Evolutionary conservation across 2,329 filamentous ascomycete genomes (phyloP).

Genomic region (Penicillium aurantiogriseum): DNA sequence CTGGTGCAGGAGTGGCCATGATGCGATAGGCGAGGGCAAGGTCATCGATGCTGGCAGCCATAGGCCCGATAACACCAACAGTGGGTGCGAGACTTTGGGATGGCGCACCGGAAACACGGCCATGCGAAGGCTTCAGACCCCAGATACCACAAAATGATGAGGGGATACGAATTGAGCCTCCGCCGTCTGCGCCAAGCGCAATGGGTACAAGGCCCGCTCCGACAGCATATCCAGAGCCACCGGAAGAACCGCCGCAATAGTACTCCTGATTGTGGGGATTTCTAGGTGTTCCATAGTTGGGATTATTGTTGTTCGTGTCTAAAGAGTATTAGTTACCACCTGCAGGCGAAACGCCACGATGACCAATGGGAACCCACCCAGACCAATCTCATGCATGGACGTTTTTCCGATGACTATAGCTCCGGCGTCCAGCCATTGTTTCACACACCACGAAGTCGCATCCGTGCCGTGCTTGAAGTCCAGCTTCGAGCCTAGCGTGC

Average conservation of each 20-base stretch:
- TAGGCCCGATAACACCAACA: conserved; percentile 69
- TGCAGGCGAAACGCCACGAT: neutral
- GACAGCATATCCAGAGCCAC: conserved; percentile 70
- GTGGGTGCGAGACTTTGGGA: conserved; percentile 59
- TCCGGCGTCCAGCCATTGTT: conserved; percentile 69
- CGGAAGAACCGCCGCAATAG: conserved; percentile 79
- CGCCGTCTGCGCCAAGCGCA: conserved; percentile 71
- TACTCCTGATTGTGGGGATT: conserved; percentile 76
- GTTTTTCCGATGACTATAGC: conserved; percentile 74
- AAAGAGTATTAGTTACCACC: conserved; percentile 4
- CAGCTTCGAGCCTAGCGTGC: conserved; percentile 63
- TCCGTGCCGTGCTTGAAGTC: conserved; percentile 53
- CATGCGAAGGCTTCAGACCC: conserved; percentile 76
- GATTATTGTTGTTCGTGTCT: conserved; percentile 83
- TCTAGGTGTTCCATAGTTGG: conserved; percentile 67
- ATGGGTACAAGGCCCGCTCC: conserved; percentile 69
- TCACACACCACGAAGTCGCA: conserved; percentile 68
- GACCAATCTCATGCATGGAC: conserved; percentile 77
- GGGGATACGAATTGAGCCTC: conserved; percentile 73
- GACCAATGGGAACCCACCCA: conserved; percentile 47
- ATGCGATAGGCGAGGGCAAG: conserved; percentile 78
- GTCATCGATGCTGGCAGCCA: conserved; percentile 73
- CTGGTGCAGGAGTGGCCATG: conserved; percentile 70
- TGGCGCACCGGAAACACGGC: conserved; percentile 62
- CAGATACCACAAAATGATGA: conserved; percentile 74